phyloP scores from a whole-genome alignment of 2,329 filamentous ascomycete genomes.

The Colletotrichum aenigma region DNA sequence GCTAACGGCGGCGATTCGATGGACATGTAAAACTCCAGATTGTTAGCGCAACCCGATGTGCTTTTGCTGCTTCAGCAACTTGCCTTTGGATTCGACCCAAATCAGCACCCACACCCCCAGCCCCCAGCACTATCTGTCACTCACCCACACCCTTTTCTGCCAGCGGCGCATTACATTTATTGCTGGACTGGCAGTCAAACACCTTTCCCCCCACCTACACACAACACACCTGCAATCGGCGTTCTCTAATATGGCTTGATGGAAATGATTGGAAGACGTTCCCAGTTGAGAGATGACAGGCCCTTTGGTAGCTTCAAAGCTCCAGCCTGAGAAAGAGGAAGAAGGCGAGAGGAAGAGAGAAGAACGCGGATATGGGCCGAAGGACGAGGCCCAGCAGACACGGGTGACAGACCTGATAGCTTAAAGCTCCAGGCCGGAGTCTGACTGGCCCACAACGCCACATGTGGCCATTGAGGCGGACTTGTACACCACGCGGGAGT shows the following conservation, averaged over 20 bases:
- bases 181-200: conserved; percentile 9
- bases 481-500: not conserved
- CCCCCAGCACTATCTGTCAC: conserved; percentile 7
- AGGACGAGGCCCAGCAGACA: conserved; percentile 3
- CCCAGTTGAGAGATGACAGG: conserved; percentile 38
- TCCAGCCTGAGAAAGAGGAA: conserved; percentile 54
- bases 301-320: conserved; percentile 69
- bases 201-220: conserved; percentile 23
- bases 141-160: conserved; percentile 3
- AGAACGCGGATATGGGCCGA: conserved; percentile 9
- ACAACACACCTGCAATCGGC: conserved; percentile 20
- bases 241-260: conserved; percentile 41
- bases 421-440: not conserved
- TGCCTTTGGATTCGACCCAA: not conserved
- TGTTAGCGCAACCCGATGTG: not conserved
- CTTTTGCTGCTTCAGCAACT: not conserved
- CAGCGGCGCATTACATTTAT: conserved; percentile 1
- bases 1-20: conserved; percentile 71
- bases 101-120: not conserved
- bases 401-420: not conserved
- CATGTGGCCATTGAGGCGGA: conserved; percentile 8
- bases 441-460: conserved; percentile 6
- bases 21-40: conserved; percentile 60
- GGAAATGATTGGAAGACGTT: conserved; percentile 32
- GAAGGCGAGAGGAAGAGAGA: not conserved